Evolutionary conservation across 2,329 filamentous ascomycete species (phyloP), one percentile per base, ranked within the genome.

Genomic region (Ceratocystis cubensis): DNA sequence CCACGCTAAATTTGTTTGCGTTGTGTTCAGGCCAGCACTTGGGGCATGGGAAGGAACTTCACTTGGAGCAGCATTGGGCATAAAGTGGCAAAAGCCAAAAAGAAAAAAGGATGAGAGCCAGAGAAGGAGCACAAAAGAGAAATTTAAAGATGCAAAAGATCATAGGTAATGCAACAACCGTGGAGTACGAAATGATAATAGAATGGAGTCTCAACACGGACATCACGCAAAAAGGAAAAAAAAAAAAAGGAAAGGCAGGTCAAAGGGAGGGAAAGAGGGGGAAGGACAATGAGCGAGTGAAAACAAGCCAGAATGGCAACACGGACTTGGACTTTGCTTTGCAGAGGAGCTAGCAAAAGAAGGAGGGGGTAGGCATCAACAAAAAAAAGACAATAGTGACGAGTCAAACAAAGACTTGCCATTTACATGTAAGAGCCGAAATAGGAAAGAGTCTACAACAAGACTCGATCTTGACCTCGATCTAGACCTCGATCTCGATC

Each of bases 81-180:
- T 57, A 33, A 17, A 33, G 53, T 57, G 53, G 53, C 53, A n/a
- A 57, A 57, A 30, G 28, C 22, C 53, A 57, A 33, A 25, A 57
- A 6, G 53, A 57, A 10, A 25, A 25, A 53, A 22, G 20, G 33
- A 30, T 17, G 0, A 48, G 8, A 63, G 13, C 17, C 15, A 45
- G 22, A 2, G 53, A 33, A 63, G 44, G 13, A 33, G 20, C 13
- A 41, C 7, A 25, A 45, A 63, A 63, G 8, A 37, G 33, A 37
- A 37, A 37, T 37, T 37, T 63, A 30, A 63, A 20, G 44, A 46
- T 28, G 61, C 37, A 63, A 63, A 46, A 63, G 22, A 25, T 57
- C 25, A 57, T 57, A 8, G 53, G 5, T 5, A 8, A 17, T 4
- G 22, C 10, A 17, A 6, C 20, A 20, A 25, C 15, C 45, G 22